Base-by-base conservation (phyloP, 768 basidiomycete species). In the Mycena belliarum region DNA sequence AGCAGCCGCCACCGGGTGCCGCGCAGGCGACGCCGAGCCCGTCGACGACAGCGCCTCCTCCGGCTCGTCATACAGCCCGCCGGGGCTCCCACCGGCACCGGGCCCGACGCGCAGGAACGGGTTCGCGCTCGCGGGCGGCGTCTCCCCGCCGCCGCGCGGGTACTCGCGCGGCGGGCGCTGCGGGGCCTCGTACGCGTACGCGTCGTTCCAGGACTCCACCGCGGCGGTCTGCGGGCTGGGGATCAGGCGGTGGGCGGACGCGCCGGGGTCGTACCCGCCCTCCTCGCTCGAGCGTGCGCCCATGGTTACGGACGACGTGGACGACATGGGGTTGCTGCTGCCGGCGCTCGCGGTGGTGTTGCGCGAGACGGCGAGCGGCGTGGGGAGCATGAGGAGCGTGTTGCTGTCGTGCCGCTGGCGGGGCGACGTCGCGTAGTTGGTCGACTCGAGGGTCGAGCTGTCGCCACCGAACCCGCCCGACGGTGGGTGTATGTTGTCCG, bases 371-470 rank as follows among this genome's bases (percentile, higher is more conserved):
- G 88, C 80, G 44, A 92, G 73, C 2, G 89, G 91, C 3, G 90
- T 83, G 9, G 89, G 89, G 18, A 92, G 82, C 78, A 86, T 88
- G 49, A 92, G 76, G 3, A 88, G 75, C 4, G 88, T 79, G 48
- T 81, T 84, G 68, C 85, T 89, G 63, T 93, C 91, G 52, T 87
- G 79, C 37, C 88, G 78, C 23, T 77, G 79, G 11, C 89, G 83
- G 35, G 71, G 75, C n/a, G 65, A 66, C 38, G 56, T 67, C 41
- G 45, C 55, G 58, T 63, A 49, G 28, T 67, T 72, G 56, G 76
- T 76, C 33, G 84, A 86, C 35, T 91, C 88, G 41, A 82, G 63
- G 3, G 88, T 89, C 70, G 62, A 90, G 85, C 60, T 74, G 77
- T 50, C 77, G 74, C 6, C n/a, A n/a, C n/a, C n/a, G n/a, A n/a